A percentile compares a stretch with the other conserved stretches of the same genome.
Evolutionary conservation across 163 green algal species (phyloP).

Genomic region (Trebouxiophyceae sp.): DNA sequence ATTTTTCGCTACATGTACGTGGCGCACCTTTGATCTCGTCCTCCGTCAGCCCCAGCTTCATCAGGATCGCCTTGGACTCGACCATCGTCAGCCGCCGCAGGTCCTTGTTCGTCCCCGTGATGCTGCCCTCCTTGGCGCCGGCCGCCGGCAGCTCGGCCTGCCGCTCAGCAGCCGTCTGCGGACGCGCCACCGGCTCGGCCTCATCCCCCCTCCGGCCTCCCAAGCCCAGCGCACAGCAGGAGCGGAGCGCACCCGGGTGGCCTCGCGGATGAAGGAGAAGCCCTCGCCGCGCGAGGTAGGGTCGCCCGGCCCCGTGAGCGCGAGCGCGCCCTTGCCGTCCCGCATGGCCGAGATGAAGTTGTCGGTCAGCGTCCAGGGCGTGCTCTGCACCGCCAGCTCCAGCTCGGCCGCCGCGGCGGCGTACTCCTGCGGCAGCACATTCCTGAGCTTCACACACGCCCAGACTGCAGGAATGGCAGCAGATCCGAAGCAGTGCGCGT

Average conservation of each 20-base stretch:
- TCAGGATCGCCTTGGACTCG: conserved; percentile 23
- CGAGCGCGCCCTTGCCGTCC: conserved; percentile 21
- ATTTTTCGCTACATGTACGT: no score
- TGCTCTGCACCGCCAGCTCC: conserved; percentile 25
- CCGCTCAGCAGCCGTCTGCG: neutral
- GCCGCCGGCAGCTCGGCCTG: neutral
- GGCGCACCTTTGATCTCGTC: conserved; percentile 16
- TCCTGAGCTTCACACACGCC: no score
- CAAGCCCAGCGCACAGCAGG: no score
- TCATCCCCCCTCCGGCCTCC: no score
- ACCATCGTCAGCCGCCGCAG: conserved; percentile 50
- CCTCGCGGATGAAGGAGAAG: conserved; percentile 28
- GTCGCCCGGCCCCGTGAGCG: conserved; percentile 26
- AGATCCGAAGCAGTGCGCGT: no score
- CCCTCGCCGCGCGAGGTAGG: conserved; percentile 28
- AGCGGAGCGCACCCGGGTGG: no score
- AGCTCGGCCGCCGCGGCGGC: conserved; percentile 19
- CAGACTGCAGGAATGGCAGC: no score
- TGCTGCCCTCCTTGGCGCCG: conserved; percentile 16
- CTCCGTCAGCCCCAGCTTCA: conserved; percentile 6
- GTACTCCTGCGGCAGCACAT: neutral
- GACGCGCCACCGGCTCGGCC: neutral
- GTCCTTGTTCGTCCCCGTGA: conserved; percentile 52
- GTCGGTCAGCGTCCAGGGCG: conserved; percentile 39
- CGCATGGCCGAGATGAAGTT: conserved; percentile 27